Evolutionary conservation across 495 filamentous ascomycete genomes (phyloP).

Genomic region (Xylaria telfairii): DNA sequence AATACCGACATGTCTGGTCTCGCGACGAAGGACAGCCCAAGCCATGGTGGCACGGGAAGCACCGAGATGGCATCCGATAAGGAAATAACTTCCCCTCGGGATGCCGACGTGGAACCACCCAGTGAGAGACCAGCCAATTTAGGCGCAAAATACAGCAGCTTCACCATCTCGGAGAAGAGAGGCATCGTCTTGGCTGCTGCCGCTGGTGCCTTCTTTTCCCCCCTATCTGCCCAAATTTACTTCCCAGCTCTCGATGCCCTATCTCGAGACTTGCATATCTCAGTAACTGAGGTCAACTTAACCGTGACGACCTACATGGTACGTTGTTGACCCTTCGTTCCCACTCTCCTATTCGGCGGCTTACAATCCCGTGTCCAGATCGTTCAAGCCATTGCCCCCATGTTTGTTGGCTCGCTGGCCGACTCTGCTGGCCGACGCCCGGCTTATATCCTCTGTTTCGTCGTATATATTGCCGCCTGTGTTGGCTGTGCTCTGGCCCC

Average conservation of each 20-base stretch:
- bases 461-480: constrained; percentile 60
- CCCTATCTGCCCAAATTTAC: constrained; percentile 73
- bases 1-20: constrained; percentile 6
- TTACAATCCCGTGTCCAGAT: constrained; percentile 37
- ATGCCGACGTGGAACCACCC: constrained; percentile 25
- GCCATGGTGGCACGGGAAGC: not conserved
- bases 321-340: constrained; percentile 11
- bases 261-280: constrained; percentile 58
- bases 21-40: not conserved
- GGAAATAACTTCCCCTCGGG: not conserved
- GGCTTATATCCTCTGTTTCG: constrained; percentile 57
- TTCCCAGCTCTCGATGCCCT: constrained; percentile 69
- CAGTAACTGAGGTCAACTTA: constrained; percentile 63
- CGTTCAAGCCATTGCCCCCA: constrained; percentile 61
- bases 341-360: not conserved
- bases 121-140: constrained; percentile 29
- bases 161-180: constrained; percentile 61
- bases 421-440: constrained; percentile 61
- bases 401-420: constrained; percentile 59
- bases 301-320: constrained; percentile 66
- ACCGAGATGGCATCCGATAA: not conserved
- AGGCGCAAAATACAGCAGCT: constrained; percentile 54
- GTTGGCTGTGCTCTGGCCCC: constrained; percentile 59
- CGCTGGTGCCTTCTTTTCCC: constrained; percentile 70
- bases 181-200: constrained; percentile 67